Evolutionary conservation across 2,329 filamentous ascomycete genomes (phyloP), one percentile per base, ranked within the genome.

Genomic region (Colletotrichum sp.): DNA sequence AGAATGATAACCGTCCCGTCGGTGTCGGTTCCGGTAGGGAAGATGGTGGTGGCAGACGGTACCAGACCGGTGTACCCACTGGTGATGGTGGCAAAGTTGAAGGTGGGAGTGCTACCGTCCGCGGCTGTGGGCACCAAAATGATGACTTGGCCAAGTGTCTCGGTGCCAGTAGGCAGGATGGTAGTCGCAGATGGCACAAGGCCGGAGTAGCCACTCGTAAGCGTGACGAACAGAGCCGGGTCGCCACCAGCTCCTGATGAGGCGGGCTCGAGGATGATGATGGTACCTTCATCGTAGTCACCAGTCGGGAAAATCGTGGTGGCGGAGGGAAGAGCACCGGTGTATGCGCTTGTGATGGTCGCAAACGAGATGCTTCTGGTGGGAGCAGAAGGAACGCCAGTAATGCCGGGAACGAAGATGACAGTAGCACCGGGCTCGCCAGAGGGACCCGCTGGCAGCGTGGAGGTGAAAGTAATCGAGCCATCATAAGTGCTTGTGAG

Each of bases 401-500:
- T 16, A n/a, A n/a, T 28, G 27, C 32, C 39, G 12, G 66, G 56
- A 9, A 62, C 56, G 8, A 39, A 60, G n/a, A 74, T 32, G 8
- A 70, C 66, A 6, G 66, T 16, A 3, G 28, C 18, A 4, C 32
- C 18, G 16, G 67, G 34, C 18, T 70, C 43, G 2, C 71, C 71
- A 7, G 71, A 74, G 8, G 66, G 66, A 8, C 66, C 71, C 8
- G 15, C n/a, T 12, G 71, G 66, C 18, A 74, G 5, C 25, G 66
- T 71, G 2, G 67, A 58, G 8, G 60, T 74, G 13, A 36, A 22
- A 2, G 58, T 74, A 18, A 64, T 61, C 6, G 66, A 70, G 16
- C 71, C 71, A 34, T 28, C 71, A 27, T 70, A 74, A 3, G 66
- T 74, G 32, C 71, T 73, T n/a, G 71, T 73, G 4, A 64, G 5